Evolutionary conservation across 257 asterid species (phyloP).

Genomic region (Lantana camara): DNA sequence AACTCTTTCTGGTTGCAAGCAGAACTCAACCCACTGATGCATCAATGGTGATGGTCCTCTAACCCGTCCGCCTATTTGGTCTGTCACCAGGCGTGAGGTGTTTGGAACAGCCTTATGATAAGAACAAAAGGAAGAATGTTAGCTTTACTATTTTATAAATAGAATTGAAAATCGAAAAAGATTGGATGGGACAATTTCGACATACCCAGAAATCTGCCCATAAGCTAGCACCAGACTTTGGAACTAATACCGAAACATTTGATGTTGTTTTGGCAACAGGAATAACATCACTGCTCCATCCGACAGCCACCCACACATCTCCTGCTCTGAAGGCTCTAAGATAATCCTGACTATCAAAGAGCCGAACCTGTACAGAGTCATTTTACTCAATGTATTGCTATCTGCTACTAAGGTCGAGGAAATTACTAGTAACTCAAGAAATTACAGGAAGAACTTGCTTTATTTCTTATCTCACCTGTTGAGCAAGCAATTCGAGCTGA

Average conservation of each 20-base stretch:
- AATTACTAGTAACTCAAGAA: no score
- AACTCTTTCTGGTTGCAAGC: constrained; percentile 74
- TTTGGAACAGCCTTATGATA: constrained; percentile 75
- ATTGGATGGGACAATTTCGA: no score
- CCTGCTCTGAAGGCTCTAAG: constrained; percentile 86
- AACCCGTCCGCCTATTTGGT: constrained; percentile 76
- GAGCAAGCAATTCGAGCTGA: constrained; percentile 64
- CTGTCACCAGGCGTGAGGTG: constrained; percentile 53
- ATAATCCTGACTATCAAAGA: constrained; percentile 79
- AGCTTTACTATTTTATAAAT: no score
- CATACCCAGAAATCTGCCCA: constrained; percentile 99
- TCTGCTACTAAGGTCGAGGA: no score
- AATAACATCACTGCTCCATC: constrained; percentile 93
- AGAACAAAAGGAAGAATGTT: not conserved
- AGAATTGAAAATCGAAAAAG: no score
- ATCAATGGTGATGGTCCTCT: constrained; percentile 86
- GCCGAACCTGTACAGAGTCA: constrained; percentile 63
- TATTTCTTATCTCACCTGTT: constrained; percentile 55
- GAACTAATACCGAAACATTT: constrained; percentile 80
- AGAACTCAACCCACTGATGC: constrained; percentile 88
- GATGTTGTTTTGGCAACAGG: constrained; percentile 90
- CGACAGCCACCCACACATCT: constrained; percentile 96
- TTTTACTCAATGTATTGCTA: no score
- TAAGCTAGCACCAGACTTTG: constrained; percentile 89
- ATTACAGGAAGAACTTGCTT: not conserved